phyloP scores from a whole-genome alignment of 495 filamentous ascomycete genomes.

The Annulohypoxylon nitens region DNA sequence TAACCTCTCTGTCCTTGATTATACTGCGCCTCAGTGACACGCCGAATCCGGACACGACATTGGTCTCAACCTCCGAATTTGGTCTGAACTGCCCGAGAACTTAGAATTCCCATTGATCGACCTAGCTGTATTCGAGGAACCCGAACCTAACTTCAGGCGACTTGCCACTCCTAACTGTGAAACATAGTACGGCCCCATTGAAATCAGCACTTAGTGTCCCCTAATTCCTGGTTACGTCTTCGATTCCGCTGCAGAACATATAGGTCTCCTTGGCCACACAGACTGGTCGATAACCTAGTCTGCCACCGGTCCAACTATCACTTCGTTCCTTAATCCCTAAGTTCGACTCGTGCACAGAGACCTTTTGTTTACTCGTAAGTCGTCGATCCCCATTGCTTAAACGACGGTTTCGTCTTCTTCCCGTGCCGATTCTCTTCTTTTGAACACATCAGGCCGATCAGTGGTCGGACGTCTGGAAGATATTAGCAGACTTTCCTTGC shows the following conservation, averaged over 20 bases:
- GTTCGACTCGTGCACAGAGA: slow-evolving; percentile 2
- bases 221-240: slow-evolving; percentile 18
- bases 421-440: neutral
- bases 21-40: slow-evolving; percentile 26
- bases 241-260: slow-evolving; percentile 24
- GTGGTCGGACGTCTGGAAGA: neutral
- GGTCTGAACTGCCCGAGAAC: slow-evolving; percentile 10
- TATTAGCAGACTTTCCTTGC: slow-evolving; percentile 8
- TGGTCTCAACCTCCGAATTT: slow-evolving; percentile 19
- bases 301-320: slow-evolving; percentile 3
- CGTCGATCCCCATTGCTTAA: slow-evolving; percentile 17
- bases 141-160: slow-evolving; percentile 21
- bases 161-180: slow-evolving; percentile 16
- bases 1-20: slow-evolving; percentile 8
- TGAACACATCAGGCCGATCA: slow-evolving; percentile 4
- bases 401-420: slow-evolving; percentile 15
- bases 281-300: slow-evolving; percentile 23
- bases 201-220: slow-evolving; percentile 1
- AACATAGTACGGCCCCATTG: slow-evolving; percentile 8
- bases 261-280: slow-evolving; percentile 23
- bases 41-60: slow-evolving; percentile 4
- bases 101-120: slow-evolving; percentile 14
- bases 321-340: slow-evolving; percentile 8
- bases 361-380: slow-evolving; percentile 33
- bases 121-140: slow-evolving; percentile 7